A percentile compares a stretch with the other conserved stretches of the same genome.
Conservation (phyloP, 352 stramenopile genomes). For the Phytophthora melonis region DNA sequence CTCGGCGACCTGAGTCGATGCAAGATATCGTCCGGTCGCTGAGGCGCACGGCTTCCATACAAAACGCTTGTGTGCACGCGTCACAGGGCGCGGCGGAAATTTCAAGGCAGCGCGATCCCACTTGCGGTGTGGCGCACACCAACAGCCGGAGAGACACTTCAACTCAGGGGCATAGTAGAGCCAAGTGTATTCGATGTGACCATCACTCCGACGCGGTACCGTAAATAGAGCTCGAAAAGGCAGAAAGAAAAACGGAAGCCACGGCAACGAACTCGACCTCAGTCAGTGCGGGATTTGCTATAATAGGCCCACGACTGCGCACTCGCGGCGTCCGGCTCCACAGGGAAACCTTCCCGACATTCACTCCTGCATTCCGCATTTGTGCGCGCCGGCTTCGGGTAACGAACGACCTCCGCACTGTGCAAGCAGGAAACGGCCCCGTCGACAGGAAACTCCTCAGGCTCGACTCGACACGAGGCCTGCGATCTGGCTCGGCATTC, state of each 20-base stretch:
- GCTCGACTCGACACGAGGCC: conserved; percentile 6
- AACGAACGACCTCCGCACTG: conserved; percentile 26
- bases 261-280: conserved; percentile 19
- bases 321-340: conserved; percentile 10
- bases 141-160: conserved; percentile 27
- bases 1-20: not conserved
- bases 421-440: conserved; percentile 31
- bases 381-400: not conserved
- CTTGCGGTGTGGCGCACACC: conserved; percentile 12
- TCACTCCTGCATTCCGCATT: conserved; percentile 45
- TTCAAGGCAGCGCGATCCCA: conserved; percentile 19
- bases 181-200: conserved; percentile 17
- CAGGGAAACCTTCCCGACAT: conserved; percentile 38
- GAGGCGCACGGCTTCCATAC: not conserved
- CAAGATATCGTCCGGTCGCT: not conserved
- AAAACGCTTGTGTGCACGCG: not conserved
- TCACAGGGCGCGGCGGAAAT: conserved; percentile 5
- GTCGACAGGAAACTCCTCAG: conserved; percentile 30
- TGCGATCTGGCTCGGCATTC: conserved; percentile 41
- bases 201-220: conserved; percentile 19
- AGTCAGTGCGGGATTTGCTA: conserved; percentile 44
- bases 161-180: conserved; percentile 38
- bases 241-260: conserved; percentile 43
- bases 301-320: conserved; percentile 32
- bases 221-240: conserved; percentile 28